Conservation (phyloP, 2,329 filamentous ascomycete species). For the Aspergillus tanneri region DNA sequence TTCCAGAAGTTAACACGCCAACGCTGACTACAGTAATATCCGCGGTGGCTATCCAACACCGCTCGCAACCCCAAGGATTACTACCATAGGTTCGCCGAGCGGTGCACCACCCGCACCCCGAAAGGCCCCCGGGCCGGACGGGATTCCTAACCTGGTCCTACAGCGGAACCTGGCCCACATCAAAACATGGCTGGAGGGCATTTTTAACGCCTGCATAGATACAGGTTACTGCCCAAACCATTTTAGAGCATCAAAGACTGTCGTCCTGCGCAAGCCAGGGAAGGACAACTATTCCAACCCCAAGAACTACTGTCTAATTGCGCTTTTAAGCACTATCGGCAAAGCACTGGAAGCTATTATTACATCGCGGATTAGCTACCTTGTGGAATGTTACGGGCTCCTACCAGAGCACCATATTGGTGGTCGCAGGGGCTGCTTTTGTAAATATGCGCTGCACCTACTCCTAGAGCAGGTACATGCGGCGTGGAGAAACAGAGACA, state of each 20-base stretch:
- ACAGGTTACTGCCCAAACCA: conserved; percentile 4
- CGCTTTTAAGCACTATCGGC: conserved; percentile 17
- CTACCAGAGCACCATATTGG: conserved; percentile 4
- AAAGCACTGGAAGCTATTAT: conserved; percentile 22
- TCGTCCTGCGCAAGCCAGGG: conserved; percentile 22
- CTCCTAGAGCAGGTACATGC: conserved; percentile 1
- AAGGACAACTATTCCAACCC: conserved; percentile 20
- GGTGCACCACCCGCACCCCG: conserved; percentile 3
- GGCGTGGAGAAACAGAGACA: neutral
- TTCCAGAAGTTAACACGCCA: no score
- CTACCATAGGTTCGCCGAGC: no score
- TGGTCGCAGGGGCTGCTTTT: neutral
- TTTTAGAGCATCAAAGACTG: conserved; percentile 2
- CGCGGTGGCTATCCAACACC: no score
- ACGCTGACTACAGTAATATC: no score
- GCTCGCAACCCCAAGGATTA: no score
- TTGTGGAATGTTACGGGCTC: conserved; percentile 11
- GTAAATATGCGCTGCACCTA: conserved; percentile 3
- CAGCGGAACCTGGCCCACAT: no score
- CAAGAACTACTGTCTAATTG: conserved; percentile 20
- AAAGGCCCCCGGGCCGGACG: conserved; percentile 13
- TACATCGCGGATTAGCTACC: conserved; percentile 14
- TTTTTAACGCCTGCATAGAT: conserved; percentile 4
- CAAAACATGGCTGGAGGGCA: neutral
- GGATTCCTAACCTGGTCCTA: conserved; percentile 7